Conservation (phyloP, 805 yeast species). For the Priceomyces melissophilus region DNA sequence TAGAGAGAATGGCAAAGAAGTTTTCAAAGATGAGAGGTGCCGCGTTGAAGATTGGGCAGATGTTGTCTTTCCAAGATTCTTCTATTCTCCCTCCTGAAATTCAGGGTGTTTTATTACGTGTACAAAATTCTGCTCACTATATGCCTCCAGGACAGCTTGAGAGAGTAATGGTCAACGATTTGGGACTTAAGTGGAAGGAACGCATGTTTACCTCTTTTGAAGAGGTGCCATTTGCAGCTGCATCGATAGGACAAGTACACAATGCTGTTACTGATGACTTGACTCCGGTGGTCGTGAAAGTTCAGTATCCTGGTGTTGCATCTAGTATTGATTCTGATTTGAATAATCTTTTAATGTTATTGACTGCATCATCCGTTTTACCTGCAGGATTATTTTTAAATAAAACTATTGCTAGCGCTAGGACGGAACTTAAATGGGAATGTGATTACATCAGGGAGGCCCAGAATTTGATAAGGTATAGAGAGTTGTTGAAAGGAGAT, state of each 20-base stretch:
- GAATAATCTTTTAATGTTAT: slow-evolving; percentile 73
- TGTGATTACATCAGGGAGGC: slow-evolving; percentile 95
- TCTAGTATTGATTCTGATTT: slow-evolving; percentile 91
- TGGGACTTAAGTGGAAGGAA: slow-evolving; percentile 77
- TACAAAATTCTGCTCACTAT: slow-evolving; percentile 92
- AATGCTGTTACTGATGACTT: slow-evolving; percentile 66
- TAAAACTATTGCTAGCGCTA: slow-evolving; percentile 87
- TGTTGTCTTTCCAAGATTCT: slow-evolving; percentile 91
- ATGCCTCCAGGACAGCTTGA: slow-evolving; percentile 94
- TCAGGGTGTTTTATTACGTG: slow-evolving; percentile 73
- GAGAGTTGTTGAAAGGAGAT: slow-evolving; percentile 52
- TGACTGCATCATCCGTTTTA: slow-evolving; percentile 80
- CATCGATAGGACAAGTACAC: slow-evolving; percentile 97
- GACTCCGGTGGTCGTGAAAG: slow-evolving; percentile 84
- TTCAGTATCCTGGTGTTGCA: slow-evolving; percentile 96
- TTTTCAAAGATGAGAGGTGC: slow-evolving; percentile 98
- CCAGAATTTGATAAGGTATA: slow-evolving; percentile 63
- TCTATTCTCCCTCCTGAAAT: slow-evolving; percentile 80
- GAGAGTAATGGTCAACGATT: slow-evolving; percentile 63
- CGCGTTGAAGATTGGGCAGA: slow-evolving; percentile 94
- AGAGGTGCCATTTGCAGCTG: slow-evolving; percentile 88
- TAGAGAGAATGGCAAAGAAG: slow-evolving; percentile 83
- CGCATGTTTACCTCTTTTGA: slow-evolving; percentile 69
- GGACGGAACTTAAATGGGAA: slow-evolving; percentile 94
- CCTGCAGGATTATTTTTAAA: slow-evolving; percentile 93